Evolutionary conservation across 768 basidiomycete species (phyloP), one percentile per base, ranked within the genome.

Genomic region (Lentinula guzmanii): DNA sequence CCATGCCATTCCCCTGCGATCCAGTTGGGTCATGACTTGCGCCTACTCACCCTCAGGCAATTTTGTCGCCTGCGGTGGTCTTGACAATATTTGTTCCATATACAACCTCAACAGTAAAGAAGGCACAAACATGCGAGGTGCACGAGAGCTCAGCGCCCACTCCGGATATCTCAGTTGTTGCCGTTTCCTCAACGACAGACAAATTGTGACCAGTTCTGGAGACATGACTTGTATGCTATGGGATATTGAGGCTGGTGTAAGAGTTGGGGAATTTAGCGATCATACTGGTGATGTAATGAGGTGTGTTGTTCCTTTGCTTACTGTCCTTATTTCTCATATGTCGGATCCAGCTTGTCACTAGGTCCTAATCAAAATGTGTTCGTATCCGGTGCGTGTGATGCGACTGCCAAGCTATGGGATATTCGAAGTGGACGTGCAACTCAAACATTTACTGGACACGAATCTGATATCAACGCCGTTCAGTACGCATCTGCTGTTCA

Each of bases 191-290:
- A 98, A 94, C 69, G 96, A 99, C 76, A 85, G 96, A 57, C 96
- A 99, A 81, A 99, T 99, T 69, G 90, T 99, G 64, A 99, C 96
- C 39, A 89, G 86, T 68, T 98, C 95, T 37, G 96, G 96, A 59
- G 96, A 99, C 73, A 99, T 99, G 96, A 97, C 96, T 35, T 99
- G 96, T 74, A 98, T 99, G 95, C 83, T 98, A 33, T 99, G 97
- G 96, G 96, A 99, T 75, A 93, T 99, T 63, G 96, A 99, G 75
- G 93, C 94, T 28, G 97, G 96, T 65, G 94, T 96, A 1, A 81
- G 96, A 64, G 91, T 95, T n/a, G 91, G 96, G 68, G 97, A 98
- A 77, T 99, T 99, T 75, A 97, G 92, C 70, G 96, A 99, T 75
- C 96, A 99, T 72, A 98, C 97, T 15, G 96, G 97, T 46, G 96